phyloP scores from a whole-genome alignment of 352 stramenopile genomes.

The Saprolegnia diclina region DNA sequence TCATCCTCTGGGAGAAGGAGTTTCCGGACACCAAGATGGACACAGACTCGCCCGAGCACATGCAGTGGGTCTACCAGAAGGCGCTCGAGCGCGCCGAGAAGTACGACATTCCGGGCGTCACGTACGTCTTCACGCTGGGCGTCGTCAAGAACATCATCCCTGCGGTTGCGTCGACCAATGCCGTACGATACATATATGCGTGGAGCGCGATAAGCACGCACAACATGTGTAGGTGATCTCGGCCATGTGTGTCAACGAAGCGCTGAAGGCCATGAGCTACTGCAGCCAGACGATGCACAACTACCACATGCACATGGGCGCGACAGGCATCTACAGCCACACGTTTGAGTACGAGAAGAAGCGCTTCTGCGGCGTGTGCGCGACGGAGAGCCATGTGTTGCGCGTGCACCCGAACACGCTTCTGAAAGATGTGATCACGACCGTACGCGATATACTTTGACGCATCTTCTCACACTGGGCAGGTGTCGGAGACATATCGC shows the following conservation, averaged over 20 bases:
- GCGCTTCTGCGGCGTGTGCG: constrained; percentile 80
- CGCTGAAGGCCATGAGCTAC: constrained; percentile 95
- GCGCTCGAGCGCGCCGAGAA: constrained; percentile 87
- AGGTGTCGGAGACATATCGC: constrained; percentile 34
- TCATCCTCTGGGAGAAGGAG: constrained; percentile 92
- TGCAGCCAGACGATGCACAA: constrained; percentile 96
- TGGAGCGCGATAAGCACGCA: too few relatives aligned
- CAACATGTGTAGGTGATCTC: constrained; percentile 61
- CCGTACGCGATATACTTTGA: constrained; percentile 52
- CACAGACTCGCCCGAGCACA: constrained; percentile 94
- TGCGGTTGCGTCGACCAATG: constrained; percentile 95
- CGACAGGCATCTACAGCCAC: constrained; percentile 92
- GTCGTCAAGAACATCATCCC: constrained; percentile 99
- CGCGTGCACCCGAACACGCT: constrained; percentile 48
- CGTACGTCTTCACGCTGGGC: constrained; percentile 95
- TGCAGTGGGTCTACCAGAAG: constrained; percentile 95
- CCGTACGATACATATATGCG: constrained; percentile 28
- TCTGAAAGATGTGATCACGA: constrained; percentile 56
- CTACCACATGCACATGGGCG: constrained; percentile 98
- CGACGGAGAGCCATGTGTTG: constrained; percentile 57
- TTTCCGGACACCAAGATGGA: constrained; percentile 95
- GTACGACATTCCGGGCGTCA: constrained; percentile 94
- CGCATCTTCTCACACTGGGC: too few relatives aligned
- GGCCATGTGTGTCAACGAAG: constrained; percentile 95
- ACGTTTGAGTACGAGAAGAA: constrained; percentile 96